phyloP scores from a whole-genome alignment of 306 rosid genomes.

The Rosa rugosa region DNA sequence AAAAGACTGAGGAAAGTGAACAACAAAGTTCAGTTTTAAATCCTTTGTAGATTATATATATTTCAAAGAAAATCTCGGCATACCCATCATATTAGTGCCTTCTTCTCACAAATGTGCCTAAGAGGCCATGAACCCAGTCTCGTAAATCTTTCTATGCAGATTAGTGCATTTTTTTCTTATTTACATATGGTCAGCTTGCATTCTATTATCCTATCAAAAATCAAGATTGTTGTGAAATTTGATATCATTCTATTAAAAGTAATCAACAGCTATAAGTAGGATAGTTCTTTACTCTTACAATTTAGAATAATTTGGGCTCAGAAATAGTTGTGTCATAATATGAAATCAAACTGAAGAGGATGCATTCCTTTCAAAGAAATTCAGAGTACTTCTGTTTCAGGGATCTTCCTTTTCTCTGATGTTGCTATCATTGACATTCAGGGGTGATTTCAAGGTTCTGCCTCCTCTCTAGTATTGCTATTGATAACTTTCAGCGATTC shows the following conservation, averaged over 20 bases:
- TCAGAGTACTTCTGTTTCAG: conserved; percentile 6
- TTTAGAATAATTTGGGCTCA: not conserved
- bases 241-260: not conserved
- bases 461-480: conserved; percentile 29
- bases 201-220: not conserved
- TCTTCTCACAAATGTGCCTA: not conserved
- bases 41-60: not conserved
- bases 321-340: not conserved
- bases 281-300: not conserved
- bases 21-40: not conserved
- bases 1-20: not conserved
- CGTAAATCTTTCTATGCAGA: not conserved
- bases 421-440: conserved; percentile 22
- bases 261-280: conserved; percentile 11
- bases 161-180: not conserved
- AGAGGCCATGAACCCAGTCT: conserved; percentile 3
- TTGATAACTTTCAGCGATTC: conserved; percentile 14
- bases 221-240: not conserved
- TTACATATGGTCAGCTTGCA: not conserved
- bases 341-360: not conserved
- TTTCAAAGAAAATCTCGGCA: not conserved
- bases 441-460: conserved; percentile 38
- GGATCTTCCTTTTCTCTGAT: conserved; percentile 34
- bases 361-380: not conserved
- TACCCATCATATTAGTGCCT: not conserved